These are phyloP conservation scores for Laetiporus sulphureus DNA, from an alignment of 1,284 basidiomycete species.

Conservation along the genomic window DNA sequence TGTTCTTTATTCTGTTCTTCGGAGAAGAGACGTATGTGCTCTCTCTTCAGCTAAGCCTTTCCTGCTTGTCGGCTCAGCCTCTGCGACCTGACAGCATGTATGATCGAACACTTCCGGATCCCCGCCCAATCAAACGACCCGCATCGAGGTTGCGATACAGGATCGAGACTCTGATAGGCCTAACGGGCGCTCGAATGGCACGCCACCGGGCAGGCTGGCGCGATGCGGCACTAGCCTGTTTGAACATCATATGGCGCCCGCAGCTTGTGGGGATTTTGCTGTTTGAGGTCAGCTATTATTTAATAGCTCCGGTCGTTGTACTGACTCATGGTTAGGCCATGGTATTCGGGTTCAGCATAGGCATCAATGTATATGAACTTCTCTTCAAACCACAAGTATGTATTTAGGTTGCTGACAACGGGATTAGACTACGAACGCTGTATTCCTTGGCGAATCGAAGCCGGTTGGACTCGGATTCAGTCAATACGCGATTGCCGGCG, in stretches of 20 bases:
- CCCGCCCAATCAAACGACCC: conserved; percentile 27
- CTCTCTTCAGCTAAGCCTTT: background rate
- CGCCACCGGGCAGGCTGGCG: conserved; percentile 53
- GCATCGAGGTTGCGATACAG: conserved; percentile 45
- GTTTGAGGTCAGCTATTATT: conserved; percentile 42
- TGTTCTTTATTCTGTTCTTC: conserved; percentile 49
- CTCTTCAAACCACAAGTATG: background rate
- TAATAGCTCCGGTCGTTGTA: background rate
- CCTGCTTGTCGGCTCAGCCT: background rate
- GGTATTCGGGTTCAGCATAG: conserved; percentile 65
- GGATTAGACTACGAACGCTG: conserved; percentile 56
- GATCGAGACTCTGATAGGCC: conserved; percentile 56
- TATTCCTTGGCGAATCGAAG: conserved; percentile 54
- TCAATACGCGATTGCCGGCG: conserved; percentile 45
- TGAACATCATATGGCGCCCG: conserved; percentile 59
- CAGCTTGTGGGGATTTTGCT: conserved; percentile 49
- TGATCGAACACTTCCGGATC: conserved; percentile 55
- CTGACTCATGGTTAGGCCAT: conserved; percentile 31
- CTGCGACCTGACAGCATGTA: conserved; percentile 49
- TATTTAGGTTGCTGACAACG: background rate
- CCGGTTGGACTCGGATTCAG: conserved; percentile 56
- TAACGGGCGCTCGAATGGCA: conserved; percentile 57
- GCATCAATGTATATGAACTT: conserved; percentile 66
- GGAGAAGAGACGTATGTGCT: conserved; percentile 55
- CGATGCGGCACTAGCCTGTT: conserved; percentile 37